Base-by-base conservation (phyloP, 2,329 filamentous ascomycete genomes). In the Pezicula rhizophila region DNA sequence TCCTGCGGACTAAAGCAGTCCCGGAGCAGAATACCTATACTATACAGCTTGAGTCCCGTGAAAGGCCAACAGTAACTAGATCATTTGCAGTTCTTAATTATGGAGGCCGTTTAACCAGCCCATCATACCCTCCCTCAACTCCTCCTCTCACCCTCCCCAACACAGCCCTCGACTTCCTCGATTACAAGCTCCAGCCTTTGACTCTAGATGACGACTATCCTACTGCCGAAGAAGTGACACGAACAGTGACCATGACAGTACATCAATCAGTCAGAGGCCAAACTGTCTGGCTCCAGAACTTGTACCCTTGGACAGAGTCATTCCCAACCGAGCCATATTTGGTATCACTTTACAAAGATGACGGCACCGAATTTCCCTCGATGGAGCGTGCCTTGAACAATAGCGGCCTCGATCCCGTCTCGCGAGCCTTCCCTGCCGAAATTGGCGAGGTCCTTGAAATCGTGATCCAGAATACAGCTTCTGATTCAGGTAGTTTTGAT, bases 391-490 rank as follows among this genome's bases (percentile, higher is more conserved):
- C 73, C 0, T 43, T 74, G 0, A 52, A 50, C 5, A 68, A 72
- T 54, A 57, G 61, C 25, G 72, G 71, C 25, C 68, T 69, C 58
- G 73, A 77, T 55, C 70, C 69, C 0, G 46, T 59, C 4, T 66
- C 65, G 0, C 59, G 66, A 5, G 62, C 68, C 0, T 75, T 67
- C 57, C 71, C 73, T 1, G 71, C 70, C 0, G 63, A 66, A 31
- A 57, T 74, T 2, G 73, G 71, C n/a, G 73, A 77, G 50, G 69
- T 73, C 2, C 52, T 74, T 4, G 70, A 73, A 42, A 70, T 73
- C 14, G 65, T 75, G 4, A 62, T 72, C 18, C 73, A 73, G 53
- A 68, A 63, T 57, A 53, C 60, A 47, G 61, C 59, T 1, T 48
- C 33, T 71, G 77, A 60, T 65, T 42, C 35, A 45, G 55, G 66